These are phyloP conservation scores for Solanum appendiculatum DNA, from an alignment of 257 asterid genomes.

Conservation along the genomic window DNA sequence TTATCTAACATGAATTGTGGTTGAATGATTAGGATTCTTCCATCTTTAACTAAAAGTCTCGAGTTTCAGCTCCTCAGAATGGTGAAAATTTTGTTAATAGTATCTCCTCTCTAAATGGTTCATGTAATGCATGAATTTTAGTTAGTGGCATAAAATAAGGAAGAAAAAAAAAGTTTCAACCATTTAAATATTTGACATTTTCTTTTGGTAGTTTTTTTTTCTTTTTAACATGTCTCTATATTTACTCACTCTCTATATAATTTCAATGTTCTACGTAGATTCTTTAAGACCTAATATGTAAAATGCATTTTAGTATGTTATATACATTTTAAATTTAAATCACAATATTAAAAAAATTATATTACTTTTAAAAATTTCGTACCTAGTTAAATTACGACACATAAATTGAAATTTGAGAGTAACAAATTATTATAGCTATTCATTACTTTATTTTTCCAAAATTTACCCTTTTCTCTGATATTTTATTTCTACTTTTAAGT, in stretches of 20 bases:
- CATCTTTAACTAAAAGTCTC: accelerated
- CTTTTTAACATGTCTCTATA: not conserved
- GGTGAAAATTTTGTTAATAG: not conserved
- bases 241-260: not conserved
- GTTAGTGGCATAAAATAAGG: not conserved
- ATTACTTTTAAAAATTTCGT: not conserved
- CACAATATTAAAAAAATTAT: not conserved
- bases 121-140: not conserved
- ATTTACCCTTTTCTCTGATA: not conserved
- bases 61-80: accelerated
- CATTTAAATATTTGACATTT: not conserved
- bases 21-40: accelerated
- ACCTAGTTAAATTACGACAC: not conserved
- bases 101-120: not conserved
- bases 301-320: not conserved
- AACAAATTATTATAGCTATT: not conserved
- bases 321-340: not conserved
- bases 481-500: not conserved
- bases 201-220: not conserved
- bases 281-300: not conserved
- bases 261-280: not conserved
- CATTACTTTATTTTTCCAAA: not conserved
- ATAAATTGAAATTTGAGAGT: not conserved
- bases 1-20: not conserved
- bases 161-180: not conserved